A percentile compares a stretch with the other conserved stretches of the same genome.
phyloP scores from a whole-genome alignment of 345 rosid genomes.

The Xanthoceras sorbifolium region DNA sequence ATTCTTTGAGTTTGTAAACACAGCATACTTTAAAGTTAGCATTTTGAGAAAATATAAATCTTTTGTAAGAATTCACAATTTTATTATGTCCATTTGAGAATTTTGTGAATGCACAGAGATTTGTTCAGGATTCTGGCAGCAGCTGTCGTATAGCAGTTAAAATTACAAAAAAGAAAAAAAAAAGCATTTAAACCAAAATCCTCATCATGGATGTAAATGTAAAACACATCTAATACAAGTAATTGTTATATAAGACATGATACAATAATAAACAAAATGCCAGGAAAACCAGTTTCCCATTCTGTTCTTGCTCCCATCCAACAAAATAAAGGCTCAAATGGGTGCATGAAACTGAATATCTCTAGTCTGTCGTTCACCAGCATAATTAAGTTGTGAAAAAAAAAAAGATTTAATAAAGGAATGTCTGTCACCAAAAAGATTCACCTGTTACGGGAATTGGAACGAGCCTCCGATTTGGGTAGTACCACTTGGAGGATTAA shows the following conservation, averaged over 20 bases:
- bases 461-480: conserved; percentile 87
- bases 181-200: background rate
- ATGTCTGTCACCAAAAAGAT: conserved; percentile 30
- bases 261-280: conserved; percentile 7
- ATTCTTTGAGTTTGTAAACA: conserved; percentile 32
- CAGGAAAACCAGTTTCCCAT: conserved; percentile 17
- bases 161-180: no score
- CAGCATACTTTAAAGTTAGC: background rate
- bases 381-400: conserved; percentile 4
- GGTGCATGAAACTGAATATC: conserved; percentile 16
- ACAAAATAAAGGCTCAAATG: conserved; percentile 11
- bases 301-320: conserved; percentile 3
- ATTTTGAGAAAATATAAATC: no score
- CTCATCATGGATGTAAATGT: background rate
- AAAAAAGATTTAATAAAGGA: conserved; percentile 31
- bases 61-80: no score
- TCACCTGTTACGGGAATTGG: conserved; percentile 73
- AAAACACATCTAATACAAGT: conserved; percentile 4
- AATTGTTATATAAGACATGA: conserved; percentile 2
- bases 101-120: no score
- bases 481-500: conserved; percentile 74
- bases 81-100: no score
- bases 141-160: no score
- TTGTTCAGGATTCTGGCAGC: no score
- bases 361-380: conserved; percentile 25